Conservation (phyloP, 2,329 filamentous ascomycete species). For the Stenocarpella maydis region DNA sequence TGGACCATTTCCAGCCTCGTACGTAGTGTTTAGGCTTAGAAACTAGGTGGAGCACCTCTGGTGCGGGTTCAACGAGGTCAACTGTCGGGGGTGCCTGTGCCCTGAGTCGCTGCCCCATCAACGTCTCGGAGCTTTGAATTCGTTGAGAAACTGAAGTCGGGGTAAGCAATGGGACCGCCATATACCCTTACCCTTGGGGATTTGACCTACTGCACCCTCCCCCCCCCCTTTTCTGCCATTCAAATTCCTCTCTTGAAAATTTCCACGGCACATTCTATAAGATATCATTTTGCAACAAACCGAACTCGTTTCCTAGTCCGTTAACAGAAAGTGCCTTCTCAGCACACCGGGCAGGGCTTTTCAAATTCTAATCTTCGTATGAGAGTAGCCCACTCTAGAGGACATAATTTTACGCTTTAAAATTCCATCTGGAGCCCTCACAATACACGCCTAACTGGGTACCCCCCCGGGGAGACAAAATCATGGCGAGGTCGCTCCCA, state of each 20-base stretch:
- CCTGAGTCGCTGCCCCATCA: not conserved
- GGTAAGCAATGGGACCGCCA: not conserved
- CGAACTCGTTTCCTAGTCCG: not conserved
- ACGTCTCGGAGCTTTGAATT: not conserved
- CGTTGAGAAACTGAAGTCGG: not conserved
- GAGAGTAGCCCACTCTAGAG: not conserved
- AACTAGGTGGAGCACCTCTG: not conserved
- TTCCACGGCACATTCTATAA: not conserved
- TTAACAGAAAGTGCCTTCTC: not conserved
- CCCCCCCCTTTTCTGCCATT: not conserved
- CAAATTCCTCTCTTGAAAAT: slow-evolving; percentile 5
- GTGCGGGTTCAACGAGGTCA: not conserved
- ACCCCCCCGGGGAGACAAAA: slow-evolving; percentile 30
- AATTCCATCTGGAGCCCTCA: not conserved
- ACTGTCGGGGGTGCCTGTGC: not conserved
- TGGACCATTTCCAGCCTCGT: not conserved
- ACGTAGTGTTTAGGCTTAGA: slow-evolving; percentile 3
- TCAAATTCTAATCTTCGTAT: not conserved
- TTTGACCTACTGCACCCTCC: not conserved
- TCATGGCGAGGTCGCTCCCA: slow-evolving; percentile 63
- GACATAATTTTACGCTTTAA: not conserved
- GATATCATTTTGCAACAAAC: slow-evolving; percentile 23
- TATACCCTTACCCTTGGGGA: not conserved
- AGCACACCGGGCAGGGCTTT: not conserved
- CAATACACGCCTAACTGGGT: not conserved